Evolutionary conservation across 768 basidiomycete genomes (phyloP).

Genomic region (Tulasnella sp.): DNA sequence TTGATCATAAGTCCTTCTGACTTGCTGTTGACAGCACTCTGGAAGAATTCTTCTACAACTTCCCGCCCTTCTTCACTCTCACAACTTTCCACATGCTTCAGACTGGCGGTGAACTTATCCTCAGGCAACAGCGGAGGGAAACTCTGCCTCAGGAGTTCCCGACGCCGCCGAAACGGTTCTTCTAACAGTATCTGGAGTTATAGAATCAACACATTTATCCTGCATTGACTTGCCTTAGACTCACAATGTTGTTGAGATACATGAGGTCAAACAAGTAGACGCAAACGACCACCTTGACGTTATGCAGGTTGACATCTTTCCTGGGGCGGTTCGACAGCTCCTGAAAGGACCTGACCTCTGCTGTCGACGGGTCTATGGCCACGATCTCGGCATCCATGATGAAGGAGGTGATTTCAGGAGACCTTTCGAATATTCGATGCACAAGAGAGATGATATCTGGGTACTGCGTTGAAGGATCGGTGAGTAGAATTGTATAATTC

Average conservation of each 20-base stretch:
- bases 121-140: conserved; percentile 44
- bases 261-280: conserved; percentile 84
- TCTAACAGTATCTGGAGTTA: conserved; percentile 50
- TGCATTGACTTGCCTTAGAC: conserved; percentile 20
- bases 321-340: conserved; percentile 75
- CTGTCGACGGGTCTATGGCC: conserved; percentile 56
- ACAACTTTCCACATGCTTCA: conserved; percentile 63
- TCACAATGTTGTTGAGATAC: conserved; percentile 69
- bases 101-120: conserved; percentile 41
- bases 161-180: conserved; percentile 57
- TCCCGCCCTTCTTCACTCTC: conserved; percentile 51
- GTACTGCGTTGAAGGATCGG: conserved; percentile 39
- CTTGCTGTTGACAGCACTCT: conserved; percentile 57
- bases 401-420: conserved; percentile 43
- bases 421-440: conserved; percentile 36
- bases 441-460: conserved; percentile 64
- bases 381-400: conserved; percentile 84
- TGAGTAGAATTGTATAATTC: not conserved
- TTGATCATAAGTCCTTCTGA: conserved; percentile 96
- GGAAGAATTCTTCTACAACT: conserved; percentile 65
- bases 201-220: not conserved
- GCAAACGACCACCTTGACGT: conserved; percentile 71
- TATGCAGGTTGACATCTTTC: conserved; percentile 64
- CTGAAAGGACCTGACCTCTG: conserved; percentile 67
- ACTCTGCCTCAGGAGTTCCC: conserved; percentile 47